Percentiles rank a stretch among this genome's conserved stretches.
Evolutionary conservation across 257 asterid genomes (phyloP).

Genomic region (Cynanchum wilfordii): DNA sequence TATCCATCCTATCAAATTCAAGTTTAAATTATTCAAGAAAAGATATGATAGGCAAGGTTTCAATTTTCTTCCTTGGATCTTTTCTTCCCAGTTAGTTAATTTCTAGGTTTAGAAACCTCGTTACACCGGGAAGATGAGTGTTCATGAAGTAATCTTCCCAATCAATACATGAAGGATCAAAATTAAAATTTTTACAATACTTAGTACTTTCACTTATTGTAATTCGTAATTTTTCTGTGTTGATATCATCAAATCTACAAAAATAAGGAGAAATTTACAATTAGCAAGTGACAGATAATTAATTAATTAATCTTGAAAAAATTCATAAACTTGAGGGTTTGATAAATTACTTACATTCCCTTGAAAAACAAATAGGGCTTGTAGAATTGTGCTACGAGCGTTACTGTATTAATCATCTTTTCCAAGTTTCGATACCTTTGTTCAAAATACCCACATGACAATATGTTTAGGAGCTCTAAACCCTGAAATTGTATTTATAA

Average conservation of each 20-base stretch:
- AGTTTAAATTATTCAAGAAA: no score
- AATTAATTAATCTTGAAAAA: no score
- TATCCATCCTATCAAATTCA: no score
- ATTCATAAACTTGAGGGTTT: background rate
- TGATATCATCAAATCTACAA: conserved; percentile 69
- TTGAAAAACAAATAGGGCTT: conserved; percentile 71
- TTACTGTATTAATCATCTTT: conserved; percentile 51
- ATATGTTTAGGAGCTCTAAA: conserved; percentile 47
- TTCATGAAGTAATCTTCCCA: conserved; percentile 76
- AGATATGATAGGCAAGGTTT: no score
- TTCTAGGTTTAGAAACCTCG: conserved; percentile 25
- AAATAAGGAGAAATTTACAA: background rate
- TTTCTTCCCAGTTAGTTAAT: no score
- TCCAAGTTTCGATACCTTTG: conserved; percentile 30
- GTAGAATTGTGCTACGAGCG: conserved; percentile 58
- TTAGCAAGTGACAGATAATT: no score
- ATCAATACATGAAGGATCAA: conserved; percentile 56
- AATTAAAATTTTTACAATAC: conserved; percentile 9
- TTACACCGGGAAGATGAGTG: conserved; percentile 66
- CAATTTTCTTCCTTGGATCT: no score
- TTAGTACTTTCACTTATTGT: no score
- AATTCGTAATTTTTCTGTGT: conserved; percentile 48
- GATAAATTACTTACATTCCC: conserved; percentile 57
- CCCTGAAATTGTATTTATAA: conserved; percentile 32
- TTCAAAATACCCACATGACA: conserved; percentile 57